phyloP scores from a whole-genome alignment of 768 basidiomycete species.

The Cystobasidium ongulense region DNA sequence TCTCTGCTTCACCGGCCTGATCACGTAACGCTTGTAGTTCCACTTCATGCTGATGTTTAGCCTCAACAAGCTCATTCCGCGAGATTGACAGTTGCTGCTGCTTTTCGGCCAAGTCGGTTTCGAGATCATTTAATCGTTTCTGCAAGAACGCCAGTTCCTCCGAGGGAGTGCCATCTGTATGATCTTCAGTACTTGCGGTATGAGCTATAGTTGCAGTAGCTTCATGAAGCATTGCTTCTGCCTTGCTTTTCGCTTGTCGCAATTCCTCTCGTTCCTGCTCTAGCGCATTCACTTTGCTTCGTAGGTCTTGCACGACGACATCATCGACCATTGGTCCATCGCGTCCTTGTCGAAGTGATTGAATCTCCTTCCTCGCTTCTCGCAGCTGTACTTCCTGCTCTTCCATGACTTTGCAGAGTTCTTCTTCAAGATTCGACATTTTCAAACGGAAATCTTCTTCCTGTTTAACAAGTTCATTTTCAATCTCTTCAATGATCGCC shows the following conservation, averaged over 20 bases:
- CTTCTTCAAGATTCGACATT: constrained; percentile 38
- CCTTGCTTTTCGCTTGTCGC: background rate
- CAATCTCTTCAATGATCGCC: constrained; percentile 30
- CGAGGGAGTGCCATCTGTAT: background rate
- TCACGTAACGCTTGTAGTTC: background rate
- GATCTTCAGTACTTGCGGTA: background rate
- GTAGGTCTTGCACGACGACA: background rate
- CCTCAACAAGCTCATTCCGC: background rate
- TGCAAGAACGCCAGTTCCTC: background rate
- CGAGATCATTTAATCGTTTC: background rate
- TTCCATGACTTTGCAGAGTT: constrained; percentile 40
- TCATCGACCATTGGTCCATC: constrained; percentile 31
- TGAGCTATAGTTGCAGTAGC: background rate
- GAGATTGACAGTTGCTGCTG: background rate
- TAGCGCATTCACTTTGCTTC: background rate
- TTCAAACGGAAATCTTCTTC: constrained; percentile 39
- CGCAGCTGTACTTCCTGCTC: constrained; percentile 39
- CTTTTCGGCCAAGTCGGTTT: background rate
- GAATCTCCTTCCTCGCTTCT: constrained; percentile 25
- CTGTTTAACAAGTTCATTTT: constrained; percentile 32
- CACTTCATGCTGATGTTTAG: background rate
- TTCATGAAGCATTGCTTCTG: background rate
- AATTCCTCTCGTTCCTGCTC: background rate
- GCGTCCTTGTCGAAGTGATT: constrained; percentile 30
- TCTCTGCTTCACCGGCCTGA: background rate